Base-by-base conservation (phyloP, 805 yeast species). In the Metschnikowia corniflorae region DNA sequence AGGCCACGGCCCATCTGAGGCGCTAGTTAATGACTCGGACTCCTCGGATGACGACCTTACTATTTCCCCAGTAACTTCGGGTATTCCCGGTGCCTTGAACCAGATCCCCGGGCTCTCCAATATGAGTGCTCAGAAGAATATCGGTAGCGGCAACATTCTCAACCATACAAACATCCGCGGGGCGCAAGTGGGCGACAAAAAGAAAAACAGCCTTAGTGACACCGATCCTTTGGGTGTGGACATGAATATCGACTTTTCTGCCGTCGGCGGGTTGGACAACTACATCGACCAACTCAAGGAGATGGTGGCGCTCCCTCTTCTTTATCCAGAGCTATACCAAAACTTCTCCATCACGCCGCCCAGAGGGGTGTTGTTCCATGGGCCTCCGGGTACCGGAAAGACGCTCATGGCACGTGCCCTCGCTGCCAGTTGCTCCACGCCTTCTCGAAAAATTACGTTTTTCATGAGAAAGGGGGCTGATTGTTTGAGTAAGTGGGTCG, bases 341-440 rank as follows among this genome's bases (percentile, higher is more conserved):
- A 80, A 80, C 56, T 93, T 93, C 54, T 81, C 80, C 39, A 87
- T 91, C 23, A 86, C 96, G 0, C 97, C 98, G 1, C 98, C 98
- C 14, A 70, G 98, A 47, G 98, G 98, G 44, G 98, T 93, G 1
- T 62, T 93, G 37, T 93, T 93, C 63, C 98, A 93, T 61, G 98
- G 98, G 31, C 98, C 98, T 4, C 98, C 98, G 3, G 98, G 98
- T 46, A 93, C 98, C 0, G 98, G 98, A 73, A 93, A 93, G 58
- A 93, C 98, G 0, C 72, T 93, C 35, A 87, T 93, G 96, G 98
- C 98, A 0, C 68, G 98, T 42, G 98, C 98, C 0, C 67, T 93
- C 34, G 98, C 98, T 2, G 93, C 97, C 0, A 85, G 95, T 47
- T 88, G 96, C 51, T 85, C 96, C 0, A 78, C 94, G 0, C 80